A percentile compares a stretch with the other conserved stretches of the same genome.
Evolutionary conservation across 1,284 basidiomycete genomes (phyloP).

Genomic region (Moesziomyces sp.): DNA sequence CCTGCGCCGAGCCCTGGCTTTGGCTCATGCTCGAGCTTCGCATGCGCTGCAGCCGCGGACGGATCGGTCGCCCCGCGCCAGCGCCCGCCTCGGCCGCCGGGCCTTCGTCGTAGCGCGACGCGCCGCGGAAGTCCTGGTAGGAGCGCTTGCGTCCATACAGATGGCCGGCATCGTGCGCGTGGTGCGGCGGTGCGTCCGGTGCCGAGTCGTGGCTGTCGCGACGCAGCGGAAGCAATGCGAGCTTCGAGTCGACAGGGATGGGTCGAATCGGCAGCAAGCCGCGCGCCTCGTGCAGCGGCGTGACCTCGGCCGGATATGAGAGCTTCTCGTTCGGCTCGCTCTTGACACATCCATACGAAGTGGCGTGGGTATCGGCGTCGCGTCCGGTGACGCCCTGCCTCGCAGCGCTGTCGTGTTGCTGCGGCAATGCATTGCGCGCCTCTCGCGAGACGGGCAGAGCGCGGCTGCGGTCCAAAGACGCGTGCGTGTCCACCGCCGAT

Average conservation of each 20-base stretch:
- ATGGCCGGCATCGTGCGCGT: constrained; percentile 9
- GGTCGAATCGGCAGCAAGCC: constrained; percentile 47
- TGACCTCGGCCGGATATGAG: constrained; percentile 30
- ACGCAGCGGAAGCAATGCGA: constrained; percentile 18
- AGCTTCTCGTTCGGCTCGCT: constrained; percentile 11
- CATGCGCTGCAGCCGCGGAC: constrained; percentile 37
- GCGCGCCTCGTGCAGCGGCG: constrained; percentile 43
- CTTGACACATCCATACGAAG: constrained; percentile 19
- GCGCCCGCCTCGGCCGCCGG: constrained; percentile 1
- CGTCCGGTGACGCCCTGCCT: constrained; percentile 3
- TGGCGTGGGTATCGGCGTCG: constrained; percentile 5
- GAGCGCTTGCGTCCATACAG: constrained; percentile 38
- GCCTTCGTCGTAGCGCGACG: constrained; percentile 6
- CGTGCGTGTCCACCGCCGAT: constrained; percentile 9
- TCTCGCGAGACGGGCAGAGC: constrained; percentile 17
- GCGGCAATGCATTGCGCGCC: constrained; percentile 2
- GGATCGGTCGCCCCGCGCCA: constrained; percentile 2
- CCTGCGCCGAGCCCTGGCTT: constrained; percentile 9
- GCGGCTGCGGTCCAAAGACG: constrained; percentile 11
- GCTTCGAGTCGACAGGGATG: constrained; percentile 38
- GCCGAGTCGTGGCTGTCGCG: constrained; percentile 15
- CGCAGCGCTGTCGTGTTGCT: constrained; percentile 8
- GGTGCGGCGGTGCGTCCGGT: not conserved
- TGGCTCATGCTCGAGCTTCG: constrained; percentile 44
- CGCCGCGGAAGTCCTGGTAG: constrained; percentile 27